phyloP scores from a whole-genome alignment of 345 rosid species.

The Arabidopsis arenosa region DNA sequence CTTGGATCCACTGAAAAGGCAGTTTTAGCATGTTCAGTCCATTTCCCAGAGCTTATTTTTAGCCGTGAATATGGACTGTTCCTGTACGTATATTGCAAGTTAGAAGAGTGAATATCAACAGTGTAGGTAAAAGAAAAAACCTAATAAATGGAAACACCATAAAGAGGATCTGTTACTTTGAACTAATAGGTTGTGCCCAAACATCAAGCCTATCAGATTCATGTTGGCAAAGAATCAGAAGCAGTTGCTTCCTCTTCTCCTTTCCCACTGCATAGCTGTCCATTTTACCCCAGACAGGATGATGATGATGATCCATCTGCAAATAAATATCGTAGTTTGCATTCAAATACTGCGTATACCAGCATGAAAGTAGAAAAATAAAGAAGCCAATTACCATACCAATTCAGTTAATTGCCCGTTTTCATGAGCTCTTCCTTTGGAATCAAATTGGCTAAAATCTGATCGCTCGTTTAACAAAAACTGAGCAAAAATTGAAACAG shows the following conservation, averaged over 20 bases:
- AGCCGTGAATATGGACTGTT: constrained; percentile 56
- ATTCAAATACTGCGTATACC: neutral
- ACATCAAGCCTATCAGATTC: neutral
- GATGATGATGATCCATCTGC: neutral
- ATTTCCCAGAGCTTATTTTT: constrained; percentile 68
- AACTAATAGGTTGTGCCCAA: neutral
- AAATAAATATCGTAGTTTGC: neutral
- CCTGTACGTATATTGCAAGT: constrained; percentile 51
- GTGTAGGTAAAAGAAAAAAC: neutral
- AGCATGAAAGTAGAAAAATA: too few species aligned
- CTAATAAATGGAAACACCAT: neutral
- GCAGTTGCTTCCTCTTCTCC: neutral
- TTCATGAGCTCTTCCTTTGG: neutral
- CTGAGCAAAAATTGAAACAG: neutral
- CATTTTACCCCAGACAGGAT: neutral
- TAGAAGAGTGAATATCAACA: constrained; percentile 10
- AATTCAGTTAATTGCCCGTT: neutral
- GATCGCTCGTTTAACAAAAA: neutral
- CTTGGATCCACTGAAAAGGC: constrained; percentile 90
- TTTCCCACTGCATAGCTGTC: neutral
- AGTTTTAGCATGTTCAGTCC: constrained; percentile 75
- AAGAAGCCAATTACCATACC: neutral
- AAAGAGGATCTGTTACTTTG: neutral
- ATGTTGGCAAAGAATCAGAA: neutral
- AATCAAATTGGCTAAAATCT: neutral